Base-by-base conservation (phyloP, 2,329 filamentous ascomycete genomes). In the Thielaviopsis populi region DNA sequence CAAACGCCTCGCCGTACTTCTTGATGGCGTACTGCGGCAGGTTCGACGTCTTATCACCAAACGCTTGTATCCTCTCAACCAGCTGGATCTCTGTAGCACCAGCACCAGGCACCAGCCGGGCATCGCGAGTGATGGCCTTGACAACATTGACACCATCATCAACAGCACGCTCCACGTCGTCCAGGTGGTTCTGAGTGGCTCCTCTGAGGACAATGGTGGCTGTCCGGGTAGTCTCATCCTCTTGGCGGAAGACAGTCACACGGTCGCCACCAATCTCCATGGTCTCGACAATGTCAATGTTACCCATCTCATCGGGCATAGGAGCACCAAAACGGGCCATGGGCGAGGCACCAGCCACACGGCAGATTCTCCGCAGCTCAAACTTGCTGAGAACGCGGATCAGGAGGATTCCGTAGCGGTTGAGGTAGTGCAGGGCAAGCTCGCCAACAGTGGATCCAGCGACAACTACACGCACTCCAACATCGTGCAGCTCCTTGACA, bases 291-390 rank as follows among this genome's bases (percentile, higher is more conserved):
- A 99, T 76, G 73, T 99, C 94, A 68, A 99, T 85, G 70, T 77
- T 87, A 68, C 94, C 94, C 91, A 96, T 97, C 80, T 99, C 94
- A 70, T 99, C 94, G n/a, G 95, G 94, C 94, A 99, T 99, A 54
- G 94, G 94, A 17, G 95, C 94, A 68, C 94, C 94, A 59, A 99
- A 81, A 70, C 94, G 87, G 62, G 95, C 95, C 67, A 99, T 82
- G n/a, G 94, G 94, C 15, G 94, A 96, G 64, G 94, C 94, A 67
- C 92, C 92, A 62, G 97, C 92, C 27, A 99, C 94, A 67, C 94
- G 87, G 81, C 95, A 99, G 71, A 97, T 80, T 71, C 94, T 84
- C 70, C 94, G 87, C 67, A 99, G 84, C 77, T 99, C 94, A 72
- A 97, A 99, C 77, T 99, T 99, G 78, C 91, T 96, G 71, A 97